A percentile compares a stretch with the other conserved stretches of the same genome.
Conservation (phyloP, 2,329 filamentous ascomycete genomes). For the Trichoderma simmonsii region DNA sequence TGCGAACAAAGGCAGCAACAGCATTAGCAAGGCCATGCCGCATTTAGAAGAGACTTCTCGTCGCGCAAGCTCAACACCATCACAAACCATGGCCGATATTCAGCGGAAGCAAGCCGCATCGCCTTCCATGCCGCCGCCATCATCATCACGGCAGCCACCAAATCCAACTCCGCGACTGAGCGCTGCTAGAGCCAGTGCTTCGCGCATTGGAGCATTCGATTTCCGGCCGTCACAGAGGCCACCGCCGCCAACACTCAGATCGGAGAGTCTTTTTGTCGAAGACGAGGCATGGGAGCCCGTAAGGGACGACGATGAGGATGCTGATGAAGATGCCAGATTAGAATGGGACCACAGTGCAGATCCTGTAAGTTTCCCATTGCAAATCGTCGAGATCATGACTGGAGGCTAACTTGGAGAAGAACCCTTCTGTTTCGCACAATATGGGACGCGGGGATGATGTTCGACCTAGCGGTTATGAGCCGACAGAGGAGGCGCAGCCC, state of each 20-base stretch:
- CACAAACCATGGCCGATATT: conserved; percentile 28
- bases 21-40: conserved; percentile 27
- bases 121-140: conserved; percentile 21
- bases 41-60: conserved; percentile 48
- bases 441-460: conserved; percentile 38
- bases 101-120: conserved; percentile 21
- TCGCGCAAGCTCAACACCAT: conserved; percentile 41
- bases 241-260: conserved; percentile 55
- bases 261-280: conserved; percentile 72
- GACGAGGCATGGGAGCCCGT: conserved; percentile 75
- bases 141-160: conserved; percentile 29
- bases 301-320: conserved; percentile 56
- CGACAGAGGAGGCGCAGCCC: conserved; percentile 18
- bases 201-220: conserved; percentile 40
- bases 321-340: conserved; percentile 63
- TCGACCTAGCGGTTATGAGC: conserved; percentile 23
- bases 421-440: conserved; percentile 40
- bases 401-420: conserved; percentile 37
- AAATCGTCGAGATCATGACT: not conserved
- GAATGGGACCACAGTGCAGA: conserved; percentile 72
- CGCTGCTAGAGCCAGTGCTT: conserved; percentile 35
- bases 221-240: conserved; percentile 53
- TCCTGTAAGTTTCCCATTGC: conserved; percentile 44
- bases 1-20: conserved; percentile 26
- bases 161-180: conserved; percentile 35